A percentile compares a stretch with the other conserved stretches of the same genome.
Conservation (phyloP, 2,329 filamentous ascomycete species). For the Aspergillus novofumigatus region DNA sequence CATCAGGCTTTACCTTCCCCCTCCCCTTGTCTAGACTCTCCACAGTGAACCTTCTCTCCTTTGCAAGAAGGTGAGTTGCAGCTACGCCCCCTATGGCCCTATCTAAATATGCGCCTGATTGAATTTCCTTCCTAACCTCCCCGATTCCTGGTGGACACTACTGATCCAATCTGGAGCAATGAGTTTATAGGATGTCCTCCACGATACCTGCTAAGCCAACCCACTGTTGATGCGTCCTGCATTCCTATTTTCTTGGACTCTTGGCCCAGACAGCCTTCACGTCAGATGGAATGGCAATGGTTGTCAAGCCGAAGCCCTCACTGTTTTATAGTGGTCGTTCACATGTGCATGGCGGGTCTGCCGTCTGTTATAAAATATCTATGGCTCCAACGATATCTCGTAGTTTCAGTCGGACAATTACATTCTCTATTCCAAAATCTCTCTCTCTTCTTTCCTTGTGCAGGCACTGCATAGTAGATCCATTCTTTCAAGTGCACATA, state of each 20-base stretch:
- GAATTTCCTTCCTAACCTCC: constrained; percentile 6
- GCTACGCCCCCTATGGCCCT: constrained; percentile 8
- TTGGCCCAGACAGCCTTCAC: constrained; percentile 6
- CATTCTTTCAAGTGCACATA: not conserved
- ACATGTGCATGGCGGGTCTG: not conserved
- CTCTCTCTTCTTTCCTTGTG: not conserved
- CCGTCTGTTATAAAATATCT: not conserved
- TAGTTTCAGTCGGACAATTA: not conserved
- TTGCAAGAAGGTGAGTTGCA: constrained; percentile 1
- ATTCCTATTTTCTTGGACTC: not conserved
- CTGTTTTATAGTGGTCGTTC: constrained; percentile 1
- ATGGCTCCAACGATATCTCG: not conserved
- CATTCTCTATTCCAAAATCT: not conserved
- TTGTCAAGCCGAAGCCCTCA: constrained; percentile 4
- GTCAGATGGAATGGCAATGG: not conserved
- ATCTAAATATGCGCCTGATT: constrained; percentile 7
- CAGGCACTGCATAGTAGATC: not conserved
- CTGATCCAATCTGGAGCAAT: constrained; percentile 4
- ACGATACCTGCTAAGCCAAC: constrained; percentile 8
- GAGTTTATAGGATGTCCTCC: constrained; percentile 4
- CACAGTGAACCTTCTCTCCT: constrained; percentile 4
- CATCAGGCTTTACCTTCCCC: constrained; percentile 16
- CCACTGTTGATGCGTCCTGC: constrained; percentile 5
- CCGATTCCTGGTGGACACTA: constrained; percentile 5
- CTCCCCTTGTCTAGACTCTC: constrained; percentile 1